Percentiles rank a stretch among this genome's conserved stretches.
Conservation (phyloP, 2,329 filamentous ascomycete species). For the Botrytis aclada region DNA sequence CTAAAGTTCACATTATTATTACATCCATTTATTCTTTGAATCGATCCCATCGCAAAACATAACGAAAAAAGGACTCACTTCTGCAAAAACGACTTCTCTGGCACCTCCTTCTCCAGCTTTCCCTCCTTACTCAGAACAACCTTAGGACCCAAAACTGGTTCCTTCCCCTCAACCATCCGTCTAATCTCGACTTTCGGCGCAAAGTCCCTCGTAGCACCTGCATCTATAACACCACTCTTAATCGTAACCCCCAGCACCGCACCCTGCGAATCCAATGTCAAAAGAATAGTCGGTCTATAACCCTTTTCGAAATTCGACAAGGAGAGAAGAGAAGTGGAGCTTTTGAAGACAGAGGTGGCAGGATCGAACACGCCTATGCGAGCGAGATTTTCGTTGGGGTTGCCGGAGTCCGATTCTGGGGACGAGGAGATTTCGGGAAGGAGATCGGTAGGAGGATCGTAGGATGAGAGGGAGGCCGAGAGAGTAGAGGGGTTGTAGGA, state of each 20-base stretch:
- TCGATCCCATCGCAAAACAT: not conserved
- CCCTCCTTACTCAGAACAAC: constrained; percentile 60
- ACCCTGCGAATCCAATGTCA: constrained; percentile 48
- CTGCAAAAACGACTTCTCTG: constrained; percentile 63
- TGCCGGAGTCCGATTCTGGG: not conserved
- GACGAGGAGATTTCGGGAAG: constrained; percentile 25
- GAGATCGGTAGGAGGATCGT: constrained; percentile 53
- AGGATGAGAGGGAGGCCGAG: constrained; percentile 49
- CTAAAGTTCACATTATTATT: constrained; percentile 19
- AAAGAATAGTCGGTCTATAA: constrained; percentile 54
- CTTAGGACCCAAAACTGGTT: constrained; percentile 61
- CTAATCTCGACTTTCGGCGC: constrained; percentile 56
- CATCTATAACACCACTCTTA: constrained; percentile 59
- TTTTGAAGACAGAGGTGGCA: constrained; percentile 47
- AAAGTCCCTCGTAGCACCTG: constrained; percentile 63
- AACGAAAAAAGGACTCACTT: constrained; percentile 50
- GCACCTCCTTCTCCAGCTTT: constrained; percentile 52
- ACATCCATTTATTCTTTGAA: not conserved
- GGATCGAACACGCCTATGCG: constrained; percentile 58
- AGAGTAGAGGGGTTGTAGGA: constrained; percentile 49
- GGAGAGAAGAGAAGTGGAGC: constrained; percentile 54
- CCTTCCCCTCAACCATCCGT: constrained; percentile 48
- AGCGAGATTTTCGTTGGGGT: constrained; percentile 41
- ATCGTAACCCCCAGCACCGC: constrained; percentile 50
- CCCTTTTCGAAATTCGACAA: constrained; percentile 59